Conservation (phyloP, 345 rosid species). For the Cardamine chenopodiifolia region DNA sequence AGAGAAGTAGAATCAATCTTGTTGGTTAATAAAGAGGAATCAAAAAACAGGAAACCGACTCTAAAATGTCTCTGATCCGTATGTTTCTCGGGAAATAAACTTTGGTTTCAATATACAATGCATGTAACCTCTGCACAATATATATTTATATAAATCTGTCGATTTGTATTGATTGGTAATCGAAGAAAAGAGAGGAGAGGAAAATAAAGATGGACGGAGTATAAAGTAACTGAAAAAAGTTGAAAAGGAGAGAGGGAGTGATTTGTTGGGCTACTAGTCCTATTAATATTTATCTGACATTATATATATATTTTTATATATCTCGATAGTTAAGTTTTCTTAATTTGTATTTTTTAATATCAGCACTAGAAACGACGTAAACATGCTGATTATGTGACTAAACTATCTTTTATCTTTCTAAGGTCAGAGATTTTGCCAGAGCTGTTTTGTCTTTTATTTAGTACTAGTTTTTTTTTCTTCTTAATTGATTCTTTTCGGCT, state of each 20-base stretch:
- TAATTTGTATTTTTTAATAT: not conserved
- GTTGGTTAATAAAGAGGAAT: constrained; percentile 16
- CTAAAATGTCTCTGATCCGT: constrained; percentile 19
- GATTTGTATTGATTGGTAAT: constrained; percentile 37
- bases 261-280: constrained; percentile 35
- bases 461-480: constrained; percentile 25
- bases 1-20: constrained; percentile 15
- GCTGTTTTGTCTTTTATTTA: constrained; percentile 50
- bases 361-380: constrained; percentile 58
- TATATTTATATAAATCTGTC: constrained; percentile 14
- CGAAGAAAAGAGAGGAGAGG: constrained; percentile 2
- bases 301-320: constrained; percentile 10
- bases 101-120: constrained; percentile 36
- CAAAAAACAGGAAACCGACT: constrained; percentile 28
- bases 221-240: constrained; percentile 48
- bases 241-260: constrained; percentile 39
- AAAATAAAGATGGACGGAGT: constrained; percentile 25
- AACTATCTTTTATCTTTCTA: constrained; percentile 54
- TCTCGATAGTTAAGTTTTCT: constrained; percentile 5
- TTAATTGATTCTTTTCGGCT: constrained; percentile 21
- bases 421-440: constrained; percentile 76
- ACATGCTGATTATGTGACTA: constrained; percentile 92
- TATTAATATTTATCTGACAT: constrained; percentile 28
- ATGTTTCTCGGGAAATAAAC: constrained; percentile 36
- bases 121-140: constrained; percentile 36